phyloP scores from a whole-genome alignment of 345 rosid species.

The Lepidium aucheri region DNA sequence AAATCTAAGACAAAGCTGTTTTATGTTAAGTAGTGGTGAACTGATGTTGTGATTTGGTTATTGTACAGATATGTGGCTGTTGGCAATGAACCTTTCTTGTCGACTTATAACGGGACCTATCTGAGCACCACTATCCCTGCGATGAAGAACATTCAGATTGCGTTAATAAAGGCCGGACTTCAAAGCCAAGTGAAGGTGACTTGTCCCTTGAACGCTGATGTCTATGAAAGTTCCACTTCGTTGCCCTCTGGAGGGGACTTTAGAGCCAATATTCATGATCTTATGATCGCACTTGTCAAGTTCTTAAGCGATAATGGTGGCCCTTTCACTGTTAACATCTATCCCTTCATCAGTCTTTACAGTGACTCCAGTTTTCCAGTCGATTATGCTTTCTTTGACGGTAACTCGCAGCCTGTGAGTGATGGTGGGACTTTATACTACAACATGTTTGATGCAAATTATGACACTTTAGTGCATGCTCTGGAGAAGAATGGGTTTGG shows the following conservation, averaged over 20 bases:
- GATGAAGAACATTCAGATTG: slow-evolving; percentile 64
- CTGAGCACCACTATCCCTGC: slow-evolving; percentile 70
- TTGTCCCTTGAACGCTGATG: slow-evolving; percentile 79
- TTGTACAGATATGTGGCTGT: slow-evolving; percentile 81
- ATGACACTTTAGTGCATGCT: slow-evolving; percentile 76
- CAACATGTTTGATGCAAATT: slow-evolving; percentile 89
- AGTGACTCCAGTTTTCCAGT: slow-evolving; percentile 65
- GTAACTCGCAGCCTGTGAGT: slow-evolving; percentile 45
- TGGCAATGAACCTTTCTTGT: slow-evolving; percentile 87
- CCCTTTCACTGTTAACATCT: slow-evolving; percentile 85
- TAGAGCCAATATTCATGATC: slow-evolving; percentile 64
- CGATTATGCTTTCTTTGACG: slow-evolving; percentile 86
- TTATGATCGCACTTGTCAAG: slow-evolving; percentile 71
- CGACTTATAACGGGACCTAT: slow-evolving; percentile 68
- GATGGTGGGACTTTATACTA: slow-evolving; percentile 61
- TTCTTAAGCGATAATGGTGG: slow-evolving; percentile 54
- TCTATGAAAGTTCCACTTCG: slow-evolving; percentile 37
- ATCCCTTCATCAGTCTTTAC: slow-evolving; percentile 91
- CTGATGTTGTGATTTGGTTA: background rate
- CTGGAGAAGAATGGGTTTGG: slow-evolving; percentile 77
- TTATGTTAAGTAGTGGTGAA: background rate
- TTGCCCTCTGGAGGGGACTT: slow-evolving; percentile 86
- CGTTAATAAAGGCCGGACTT: slow-evolving; percentile 70
- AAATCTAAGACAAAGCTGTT: too few species aligned
- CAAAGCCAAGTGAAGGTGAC: slow-evolving; percentile 73